Percentiles rank a stretch among this genome's conserved stretches.
These are phyloP conservation scores for Colletotrichum cereale DNA, from an alignment of 2,329 filamentous ascomycete species.

Conservation along the genomic window DNA sequence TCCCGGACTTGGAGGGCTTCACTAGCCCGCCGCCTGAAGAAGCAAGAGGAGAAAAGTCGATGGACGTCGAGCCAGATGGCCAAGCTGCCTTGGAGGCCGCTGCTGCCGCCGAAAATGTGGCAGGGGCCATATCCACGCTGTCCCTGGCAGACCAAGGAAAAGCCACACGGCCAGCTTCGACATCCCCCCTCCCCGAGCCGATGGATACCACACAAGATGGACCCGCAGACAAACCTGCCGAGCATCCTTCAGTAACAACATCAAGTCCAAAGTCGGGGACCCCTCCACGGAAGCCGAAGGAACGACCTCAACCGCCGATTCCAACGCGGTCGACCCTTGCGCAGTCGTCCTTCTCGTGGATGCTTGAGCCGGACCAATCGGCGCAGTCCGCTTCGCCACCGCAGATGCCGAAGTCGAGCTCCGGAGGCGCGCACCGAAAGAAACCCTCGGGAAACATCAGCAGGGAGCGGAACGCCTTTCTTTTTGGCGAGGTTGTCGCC, in stretches of 20 bases:
- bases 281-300: background rate
- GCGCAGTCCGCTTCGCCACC: conserved; percentile 48
- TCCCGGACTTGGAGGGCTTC: conserved; percentile 52
- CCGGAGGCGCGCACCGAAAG: conserved; percentile 52
- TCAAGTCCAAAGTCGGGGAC: conserved; percentile 6
- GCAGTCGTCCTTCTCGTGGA: conserved; percentile 84
- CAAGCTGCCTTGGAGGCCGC: background rate
- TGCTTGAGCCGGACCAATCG: conserved; percentile 72
- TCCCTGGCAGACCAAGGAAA: conserved; percentile 16
- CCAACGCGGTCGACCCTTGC: conserved; percentile 75
- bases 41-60: conserved; percentile 16
- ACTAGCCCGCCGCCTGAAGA: conserved; percentile 21
- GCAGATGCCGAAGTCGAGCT: conserved; percentile 43
- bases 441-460: conserved; percentile 57
- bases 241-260: conserved; percentile 20
- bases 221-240: background rate
- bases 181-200: conserved; percentile 8
- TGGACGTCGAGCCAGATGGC: conserved; percentile 30
- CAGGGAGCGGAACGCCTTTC: conserved; percentile 69
- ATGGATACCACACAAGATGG: conserved; percentile 35
- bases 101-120: conserved; percentile 10
- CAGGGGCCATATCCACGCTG: conserved; percentile 33
- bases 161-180: conserved; percentile 1
- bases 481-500: conserved; percentile 67
- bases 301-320: conserved; percentile 54